Percentiles rank a stretch among this genome's conserved stretches.
Evolutionary conservation across 441 rosid species (phyloP).

Genomic region (Arabidopsis hybrid): DNA sequence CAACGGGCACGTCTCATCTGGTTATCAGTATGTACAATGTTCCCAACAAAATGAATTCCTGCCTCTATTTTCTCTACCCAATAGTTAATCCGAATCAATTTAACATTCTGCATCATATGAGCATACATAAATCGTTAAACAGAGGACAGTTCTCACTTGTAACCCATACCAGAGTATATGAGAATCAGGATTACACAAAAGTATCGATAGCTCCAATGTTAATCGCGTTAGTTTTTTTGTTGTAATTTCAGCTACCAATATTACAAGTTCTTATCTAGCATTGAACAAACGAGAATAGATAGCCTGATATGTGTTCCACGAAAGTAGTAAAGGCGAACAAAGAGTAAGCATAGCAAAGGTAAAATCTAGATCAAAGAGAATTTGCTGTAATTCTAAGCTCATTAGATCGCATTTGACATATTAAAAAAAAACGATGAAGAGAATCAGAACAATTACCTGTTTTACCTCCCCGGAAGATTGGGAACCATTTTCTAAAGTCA

Average conservation of each 20-base stretch:
- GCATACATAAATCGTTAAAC: constrained; percentile 19
- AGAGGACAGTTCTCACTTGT: neutral
- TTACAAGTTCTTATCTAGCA: constrained; percentile 7
- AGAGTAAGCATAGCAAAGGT: constrained; percentile 7
- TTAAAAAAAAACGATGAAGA: neutral
- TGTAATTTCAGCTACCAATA: neutral
- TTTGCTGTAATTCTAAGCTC: neutral
- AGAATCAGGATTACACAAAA: constrained; percentile 6
- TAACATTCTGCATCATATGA: constrained; percentile 86
- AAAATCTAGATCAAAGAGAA: neutral
- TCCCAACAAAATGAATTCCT: constrained; percentile 84
- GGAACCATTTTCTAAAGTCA: constrained; percentile 59
- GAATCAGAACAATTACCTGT: constrained; percentile 58
- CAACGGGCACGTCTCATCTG: constrained; percentile 95
- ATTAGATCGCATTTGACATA: constrained; percentile 1
- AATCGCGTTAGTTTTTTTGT: neutral
- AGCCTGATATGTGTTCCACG: neutral
- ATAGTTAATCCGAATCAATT: constrained; percentile 79
- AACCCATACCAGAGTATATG: constrained; percentile 16
- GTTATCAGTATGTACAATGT: constrained; percentile 86
- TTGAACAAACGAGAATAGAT: constrained; percentile 8
- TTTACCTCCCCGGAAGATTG: constrained; percentile 66
- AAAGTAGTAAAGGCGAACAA: constrained; percentile 3
- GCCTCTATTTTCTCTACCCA: constrained; percentile 91
- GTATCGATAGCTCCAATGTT: constrained; percentile 13